Evolutionary conservation across 805 yeast species (phyloP).

Genomic region (Wickerhamomyces silvicola): DNA sequence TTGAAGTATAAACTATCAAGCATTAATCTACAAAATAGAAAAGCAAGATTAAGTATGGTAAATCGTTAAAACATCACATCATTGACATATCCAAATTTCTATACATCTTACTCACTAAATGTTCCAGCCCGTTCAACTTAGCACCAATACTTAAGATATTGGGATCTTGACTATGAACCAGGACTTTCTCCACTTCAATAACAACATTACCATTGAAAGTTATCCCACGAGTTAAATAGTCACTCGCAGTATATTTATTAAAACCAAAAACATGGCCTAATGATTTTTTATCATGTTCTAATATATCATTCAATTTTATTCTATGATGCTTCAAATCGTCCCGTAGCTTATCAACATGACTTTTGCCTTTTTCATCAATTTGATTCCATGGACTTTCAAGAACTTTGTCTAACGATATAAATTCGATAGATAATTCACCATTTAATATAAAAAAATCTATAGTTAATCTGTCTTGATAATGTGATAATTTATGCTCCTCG

Average conservation of each 20-base stretch:
- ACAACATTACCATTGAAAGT: constrained; percentile 58
- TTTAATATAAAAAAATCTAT: constrained; percentile 54
- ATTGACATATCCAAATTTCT: constrained; percentile 17
- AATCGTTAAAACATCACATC: constrained; percentile 13
- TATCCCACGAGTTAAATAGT: constrained; percentile 54
- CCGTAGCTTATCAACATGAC: constrained; percentile 53
- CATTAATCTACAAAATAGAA: constrained; percentile 21
- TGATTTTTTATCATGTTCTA: constrained; percentile 34
- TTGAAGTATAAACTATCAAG: constrained; percentile 33
- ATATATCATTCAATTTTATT: constrained; percentile 31
- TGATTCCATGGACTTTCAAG: constrained; percentile 59
- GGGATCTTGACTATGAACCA: constrained; percentile 64
- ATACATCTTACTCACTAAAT: constrained; percentile 18
- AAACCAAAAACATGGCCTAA: constrained; percentile 28
- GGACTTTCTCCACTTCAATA: constrained; percentile 50
- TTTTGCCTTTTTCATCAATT: constrained; percentile 40
- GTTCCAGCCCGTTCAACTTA: constrained; percentile 56
- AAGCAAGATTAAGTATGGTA: constrained; percentile 20
- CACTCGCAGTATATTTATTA: constrained; percentile 33
- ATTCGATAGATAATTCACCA: constrained; percentile 57
- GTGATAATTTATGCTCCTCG: constrained; percentile 21
- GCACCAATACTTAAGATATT: constrained; percentile 53
- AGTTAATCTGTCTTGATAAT: constrained; percentile 33
- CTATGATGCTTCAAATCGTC: constrained; percentile 44
- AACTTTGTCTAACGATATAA: constrained; percentile 43